A percentile compares a stretch with the other conserved stretches of the same genome.
Conservation (phyloP, 192 early-diverging fungal genomes). For the Backusella morwellensis region DNA sequence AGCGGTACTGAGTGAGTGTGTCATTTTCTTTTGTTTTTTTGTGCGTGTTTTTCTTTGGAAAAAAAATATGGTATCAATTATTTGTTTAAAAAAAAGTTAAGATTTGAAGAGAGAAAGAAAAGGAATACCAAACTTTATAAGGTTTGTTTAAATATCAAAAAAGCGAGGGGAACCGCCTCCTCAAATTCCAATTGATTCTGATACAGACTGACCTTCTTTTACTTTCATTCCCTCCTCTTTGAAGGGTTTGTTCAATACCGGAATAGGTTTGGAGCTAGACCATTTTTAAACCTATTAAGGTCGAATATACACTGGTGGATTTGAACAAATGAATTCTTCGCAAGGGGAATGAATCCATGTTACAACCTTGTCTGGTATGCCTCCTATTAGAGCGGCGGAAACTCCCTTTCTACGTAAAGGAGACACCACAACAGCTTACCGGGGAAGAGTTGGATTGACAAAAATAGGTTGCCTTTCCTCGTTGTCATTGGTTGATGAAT, state of each 20-base stretch:
- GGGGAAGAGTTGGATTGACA: neutral
- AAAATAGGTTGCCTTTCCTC: neutral
- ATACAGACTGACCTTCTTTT: constrained; percentile 15
- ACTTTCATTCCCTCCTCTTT: constrained; percentile 12
- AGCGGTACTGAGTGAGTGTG: constrained; percentile 8
- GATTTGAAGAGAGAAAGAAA: neutral
- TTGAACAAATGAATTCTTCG: constrained; percentile 6
- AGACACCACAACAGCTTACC: neutral
- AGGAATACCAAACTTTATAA: constrained; percentile 8
- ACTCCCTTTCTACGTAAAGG: neutral
- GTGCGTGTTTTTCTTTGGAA: neutral
- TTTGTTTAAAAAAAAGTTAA: neutral
- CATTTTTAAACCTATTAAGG: neutral
- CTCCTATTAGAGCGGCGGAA: neutral
- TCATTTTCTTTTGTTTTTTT: neutral
- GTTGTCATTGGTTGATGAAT: neutral
- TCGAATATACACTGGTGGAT: neutral
- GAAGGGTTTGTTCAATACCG: neutral
- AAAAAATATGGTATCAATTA: neutral
- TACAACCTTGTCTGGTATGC: constrained; percentile 2
- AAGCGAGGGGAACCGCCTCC: neutral
- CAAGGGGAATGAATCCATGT: constrained; percentile 5
- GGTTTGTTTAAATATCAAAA: neutral
- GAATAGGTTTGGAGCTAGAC: constrained; percentile 7
- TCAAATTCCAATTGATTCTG: constrained; percentile 10